Base-by-base conservation (phyloP, 305 asterid species). In the Fraxinus paxiana region DNA sequence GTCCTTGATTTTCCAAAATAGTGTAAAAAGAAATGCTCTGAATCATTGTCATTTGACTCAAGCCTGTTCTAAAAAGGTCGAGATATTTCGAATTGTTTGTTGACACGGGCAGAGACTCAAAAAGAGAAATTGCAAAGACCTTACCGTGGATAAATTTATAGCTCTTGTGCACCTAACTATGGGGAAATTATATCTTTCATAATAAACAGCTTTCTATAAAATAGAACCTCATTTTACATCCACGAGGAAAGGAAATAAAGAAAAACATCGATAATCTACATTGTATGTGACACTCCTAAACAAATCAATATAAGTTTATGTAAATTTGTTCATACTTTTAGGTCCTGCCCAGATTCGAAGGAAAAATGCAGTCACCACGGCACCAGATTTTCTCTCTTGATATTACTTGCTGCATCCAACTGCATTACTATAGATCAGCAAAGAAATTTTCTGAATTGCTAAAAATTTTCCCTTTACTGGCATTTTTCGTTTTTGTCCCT, bases 401-500 rank as follows among this genome's bases (percentile, higher is more conserved):
- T 38, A n/a, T 38, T 38, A 41, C 15, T 2, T 10, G 51, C 51
- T 9, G 15, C 15, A 74, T 77, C 74, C 46, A 69, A 34, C 30
- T 0, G 5, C 22, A 61, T 77, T 70, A 59, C 84, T 90, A 90
- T 61, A 93, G 69, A 76, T 91, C 97, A 24, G 96, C 93, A 77
- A 93, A 93, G 87, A 93, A 92, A 75, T 61, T 91, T 82, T 56
- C 87, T 74, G 93, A 81, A 83, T 77, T 84, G 84, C 84, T 71
- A 17, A 81, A 41, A 24, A 73, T 86, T 41, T 81, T 83, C 35
- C 90, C 86, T 83, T 87, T 90, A 76, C 77, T 84, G 28, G 71
- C 78, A 72, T 56, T 85, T 83, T 89, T 93, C 83, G 84, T 86
- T 89, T 91, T 91, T 37, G 88, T 87, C 84, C 93, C 98, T 93